Evolutionary conservation across 2,329 filamentous ascomycete species (phyloP).

Genomic region (Penicillium sp.): DNA sequence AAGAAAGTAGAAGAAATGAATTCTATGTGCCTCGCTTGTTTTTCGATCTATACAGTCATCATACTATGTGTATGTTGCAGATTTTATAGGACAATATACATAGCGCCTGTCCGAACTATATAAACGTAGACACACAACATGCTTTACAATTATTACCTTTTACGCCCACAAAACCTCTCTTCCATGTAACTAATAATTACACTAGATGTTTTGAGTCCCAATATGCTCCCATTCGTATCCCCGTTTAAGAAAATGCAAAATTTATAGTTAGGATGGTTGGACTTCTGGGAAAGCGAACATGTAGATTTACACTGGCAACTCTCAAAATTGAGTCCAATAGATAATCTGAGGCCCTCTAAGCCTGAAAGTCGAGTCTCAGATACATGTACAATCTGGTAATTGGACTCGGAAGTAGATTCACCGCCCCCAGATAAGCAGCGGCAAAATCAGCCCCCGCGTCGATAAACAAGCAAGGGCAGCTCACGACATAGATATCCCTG

Average conservation of each 20-base stretch:
- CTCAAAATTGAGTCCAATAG: not conserved
- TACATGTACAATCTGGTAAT: not conserved
- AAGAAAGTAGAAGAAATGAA: not conserved
- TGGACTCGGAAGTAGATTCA: not conserved
- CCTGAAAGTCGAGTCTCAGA: not conserved
- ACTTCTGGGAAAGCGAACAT: not conserved
- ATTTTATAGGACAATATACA: not conserved
- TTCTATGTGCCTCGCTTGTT: too few relatives aligned
- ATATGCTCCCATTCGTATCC: not conserved
- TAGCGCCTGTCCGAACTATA: not conserved
- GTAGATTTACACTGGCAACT: not conserved
- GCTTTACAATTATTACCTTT: not conserved
- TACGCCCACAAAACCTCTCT: not conserved
- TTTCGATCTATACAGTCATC: not conserved
- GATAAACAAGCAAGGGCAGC: conserved; percentile 30
- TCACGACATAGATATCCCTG: not conserved
- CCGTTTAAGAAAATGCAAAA: not conserved
- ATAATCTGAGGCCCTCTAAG: not conserved
- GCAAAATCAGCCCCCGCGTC: conserved; percentile 34
- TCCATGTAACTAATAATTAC: not conserved
- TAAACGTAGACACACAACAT: not conserved
- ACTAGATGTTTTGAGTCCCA: not conserved
- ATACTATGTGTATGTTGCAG: not conserved
- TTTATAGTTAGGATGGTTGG: not conserved
- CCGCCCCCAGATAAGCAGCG: conserved; percentile 20